phyloP scores from a whole-genome alignment of 2,329 filamentous ascomycete genomes.

The Fusarium udum region DNA sequence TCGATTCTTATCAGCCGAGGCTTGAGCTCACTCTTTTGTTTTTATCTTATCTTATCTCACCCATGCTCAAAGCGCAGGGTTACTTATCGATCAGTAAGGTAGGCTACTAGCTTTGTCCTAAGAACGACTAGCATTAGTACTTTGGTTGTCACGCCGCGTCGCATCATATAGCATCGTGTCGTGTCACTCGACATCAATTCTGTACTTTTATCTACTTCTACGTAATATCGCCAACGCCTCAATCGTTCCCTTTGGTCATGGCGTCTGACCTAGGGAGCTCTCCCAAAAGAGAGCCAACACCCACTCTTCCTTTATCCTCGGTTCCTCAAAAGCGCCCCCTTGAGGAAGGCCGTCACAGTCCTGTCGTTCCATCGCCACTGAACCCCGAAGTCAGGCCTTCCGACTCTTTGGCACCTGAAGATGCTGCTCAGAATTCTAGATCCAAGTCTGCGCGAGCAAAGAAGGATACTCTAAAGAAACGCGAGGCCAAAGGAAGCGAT shows the following conservation, averaged over 20 bases:
- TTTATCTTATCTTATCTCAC: constrained; percentile 24
- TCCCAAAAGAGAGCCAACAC: constrained; percentile 55
- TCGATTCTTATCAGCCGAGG: constrained; percentile 15
- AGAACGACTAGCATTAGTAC: background rate
- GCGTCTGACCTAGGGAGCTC: constrained; percentile 49
- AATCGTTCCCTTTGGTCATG: constrained; percentile 40
- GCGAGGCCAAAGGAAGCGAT: constrained; percentile 67
- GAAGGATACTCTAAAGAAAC: constrained; percentile 75
- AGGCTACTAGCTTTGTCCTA: constrained; percentile 1
- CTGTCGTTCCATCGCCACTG: constrained; percentile 77
- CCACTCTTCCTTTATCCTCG: constrained; percentile 54
- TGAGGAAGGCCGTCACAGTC: constrained; percentile 73
- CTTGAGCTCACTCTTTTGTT: background rate
- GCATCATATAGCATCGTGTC: background rate
- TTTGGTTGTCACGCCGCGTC: background rate
- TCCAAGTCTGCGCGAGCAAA: constrained; percentile 61
- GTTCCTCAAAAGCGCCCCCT: constrained; percentile 72
- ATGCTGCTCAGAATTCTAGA: constrained; percentile 55
- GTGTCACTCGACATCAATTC: background rate
- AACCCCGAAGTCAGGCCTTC: constrained; percentile 68
- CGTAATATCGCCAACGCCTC: background rate
- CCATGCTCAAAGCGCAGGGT: constrained; percentile 3
- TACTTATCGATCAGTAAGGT: background rate
- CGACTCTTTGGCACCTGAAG: constrained; percentile 54
- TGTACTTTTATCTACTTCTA: background rate